Evolutionary conservation across 2,329 filamentous ascomycete genomes (phyloP), one percentile per base, ranked within the genome.

Genomic region (Pestalotiopsis sp.): DNA sequence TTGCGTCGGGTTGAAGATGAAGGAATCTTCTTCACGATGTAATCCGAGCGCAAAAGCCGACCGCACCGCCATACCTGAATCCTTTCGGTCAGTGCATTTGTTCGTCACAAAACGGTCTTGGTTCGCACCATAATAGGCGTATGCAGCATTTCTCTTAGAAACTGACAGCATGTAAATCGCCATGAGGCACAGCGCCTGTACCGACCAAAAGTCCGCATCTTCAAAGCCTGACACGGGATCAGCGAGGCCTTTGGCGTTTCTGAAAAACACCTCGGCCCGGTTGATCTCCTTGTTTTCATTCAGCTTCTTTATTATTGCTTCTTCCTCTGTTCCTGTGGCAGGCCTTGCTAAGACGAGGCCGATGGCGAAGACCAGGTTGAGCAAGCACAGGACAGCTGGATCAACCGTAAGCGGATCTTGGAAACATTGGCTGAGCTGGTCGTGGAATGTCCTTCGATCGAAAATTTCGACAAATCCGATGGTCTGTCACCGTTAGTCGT

Each of bases 101-200:
- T n/a, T 17, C 7, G 11, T 59, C 17, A 36, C 23, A 36, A 23
- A 13, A 27, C 2, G 23, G 27, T 5, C 11, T 25, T 27, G 14
- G 58, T 20, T 31, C 23, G 71, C 81, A 85, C 90, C 89, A 62
- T 88, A 83, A 69, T 91, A 88, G 17, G 85, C 83, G 77, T 90
- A 91, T 0, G 90, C 88, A 4, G 87, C 86, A 71, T 91, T 91
- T 17, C 88, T 82, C 76, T 87, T 90, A 0, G 88, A 89, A 14
- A 88, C 83, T 2, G 85, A 83, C 17, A 92, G 78, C 85, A 87
- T 88, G 73, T 91, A 92, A 2, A 91, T 77, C 0, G 89, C 84
- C 86, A 92, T 91, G 45, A 92, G 78, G 0, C 88, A 79, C 58
- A 91, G 79, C 2, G 88, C 88, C 74, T 92, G 89, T 61, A 92